phyloP scores from a whole-genome alignment of 129 eudicot species.

The Heracleum sosnowskyi region DNA sequence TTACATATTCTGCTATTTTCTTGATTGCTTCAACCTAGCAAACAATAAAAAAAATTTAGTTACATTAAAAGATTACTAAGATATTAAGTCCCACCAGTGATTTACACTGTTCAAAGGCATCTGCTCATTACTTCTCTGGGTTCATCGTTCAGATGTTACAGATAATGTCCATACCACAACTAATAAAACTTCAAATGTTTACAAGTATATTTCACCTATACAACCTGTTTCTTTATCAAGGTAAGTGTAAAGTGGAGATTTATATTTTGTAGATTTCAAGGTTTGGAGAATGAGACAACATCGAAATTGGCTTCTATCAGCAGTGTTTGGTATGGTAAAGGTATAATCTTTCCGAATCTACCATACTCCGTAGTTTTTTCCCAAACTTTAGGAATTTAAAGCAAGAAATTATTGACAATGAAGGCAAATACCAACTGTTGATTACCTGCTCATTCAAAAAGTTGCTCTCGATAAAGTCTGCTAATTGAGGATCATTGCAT shows the following conservation, averaged over 20 bases:
- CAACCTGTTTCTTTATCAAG: background rate
- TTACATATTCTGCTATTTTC: constrained; percentile 80
- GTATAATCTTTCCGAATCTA: background rate
- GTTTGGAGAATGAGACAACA: background rate
- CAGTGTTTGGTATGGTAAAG: background rate
- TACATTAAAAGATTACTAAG: background rate
- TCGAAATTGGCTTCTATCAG: background rate
- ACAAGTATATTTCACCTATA: background rate
- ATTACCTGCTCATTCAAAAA: constrained; percentile 83
- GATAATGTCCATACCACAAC: background rate
- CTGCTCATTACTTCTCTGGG: background rate
- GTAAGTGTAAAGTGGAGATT: background rate
- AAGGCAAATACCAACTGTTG: background rate
- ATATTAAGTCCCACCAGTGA: background rate
- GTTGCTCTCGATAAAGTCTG: constrained; percentile 76
- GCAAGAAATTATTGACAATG: background rate
- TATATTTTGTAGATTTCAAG: background rate
- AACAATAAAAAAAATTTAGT: background rate
- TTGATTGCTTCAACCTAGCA: constrained; percentile 86
- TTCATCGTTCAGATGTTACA: background rate
- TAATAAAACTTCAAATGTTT: background rate
- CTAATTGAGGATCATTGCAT: constrained; percentile 76
- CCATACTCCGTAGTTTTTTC: too few relatives aligned
- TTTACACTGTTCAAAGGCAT: background rate
- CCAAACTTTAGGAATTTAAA: too few relatives aligned